phyloP scores from a whole-genome alignment of 116 monocot species.

The Iris pallida region DNA sequence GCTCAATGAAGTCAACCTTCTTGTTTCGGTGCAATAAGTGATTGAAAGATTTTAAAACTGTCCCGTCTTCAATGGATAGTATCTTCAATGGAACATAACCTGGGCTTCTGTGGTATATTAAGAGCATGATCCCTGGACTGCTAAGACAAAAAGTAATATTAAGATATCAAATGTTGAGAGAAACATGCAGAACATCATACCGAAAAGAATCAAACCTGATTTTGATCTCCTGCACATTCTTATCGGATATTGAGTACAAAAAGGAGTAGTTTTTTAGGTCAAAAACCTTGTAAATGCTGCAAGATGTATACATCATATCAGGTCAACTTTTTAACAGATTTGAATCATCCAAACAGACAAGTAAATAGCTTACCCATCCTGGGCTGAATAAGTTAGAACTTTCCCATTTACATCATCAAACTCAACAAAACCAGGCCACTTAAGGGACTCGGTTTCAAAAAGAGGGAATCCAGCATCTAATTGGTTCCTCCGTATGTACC shows the following conservation, averaged over 20 bases:
- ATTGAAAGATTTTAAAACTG: constrained; percentile 56
- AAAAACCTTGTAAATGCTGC: constrained; percentile 86
- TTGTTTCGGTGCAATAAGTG: constrained; percentile 60
- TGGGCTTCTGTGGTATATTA: constrained; percentile 55
- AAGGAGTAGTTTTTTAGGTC: constrained; percentile 80
- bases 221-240: constrained; percentile 81
- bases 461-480: constrained; percentile 75
- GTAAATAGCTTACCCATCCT: constrained; percentile 48
- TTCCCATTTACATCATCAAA: constrained; percentile 92
- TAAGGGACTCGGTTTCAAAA: constrained; percentile 80
- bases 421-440: constrained; percentile 91
- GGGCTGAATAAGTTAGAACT: constrained; percentile 80
- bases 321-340: not conserved
- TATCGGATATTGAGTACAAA: constrained; percentile 76
- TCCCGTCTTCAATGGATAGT: constrained; percentile 73
- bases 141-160: not conserved
- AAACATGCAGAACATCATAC: not conserved
- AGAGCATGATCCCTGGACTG: constrained; percentile 75
- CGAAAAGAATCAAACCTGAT: constrained; percentile 51
- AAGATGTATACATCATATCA: not conserved
- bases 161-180: not conserved
- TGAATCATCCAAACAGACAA: not conserved
- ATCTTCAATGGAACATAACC: constrained; percentile 53
- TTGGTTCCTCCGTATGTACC: constrained; percentile 71
- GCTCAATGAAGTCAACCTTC: constrained; percentile 73